Percentiles rank a stretch among this genome's conserved stretches.
These are phyloP conservation scores for Strobilomyces dryophilus DNA, from an alignment of 768 basidiomycete species.

Conservation along the genomic window DNA sequence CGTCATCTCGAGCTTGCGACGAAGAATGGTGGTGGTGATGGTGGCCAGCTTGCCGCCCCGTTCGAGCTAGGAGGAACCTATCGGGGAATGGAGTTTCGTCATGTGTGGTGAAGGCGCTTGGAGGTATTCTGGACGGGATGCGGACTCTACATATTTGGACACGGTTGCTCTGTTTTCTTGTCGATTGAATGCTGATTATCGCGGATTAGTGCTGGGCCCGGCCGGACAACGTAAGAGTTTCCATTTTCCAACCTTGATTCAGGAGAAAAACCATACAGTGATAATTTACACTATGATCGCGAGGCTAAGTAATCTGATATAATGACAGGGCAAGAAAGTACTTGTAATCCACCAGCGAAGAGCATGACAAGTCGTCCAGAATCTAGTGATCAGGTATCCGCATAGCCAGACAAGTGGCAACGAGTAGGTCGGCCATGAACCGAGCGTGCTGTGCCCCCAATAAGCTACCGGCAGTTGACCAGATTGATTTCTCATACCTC, in stretches of 20 bases:
- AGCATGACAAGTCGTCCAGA: neutral
- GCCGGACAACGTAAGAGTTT: neutral
- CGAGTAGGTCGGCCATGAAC: conserved; percentile 27
- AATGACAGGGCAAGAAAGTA: neutral
- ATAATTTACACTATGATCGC: neutral
- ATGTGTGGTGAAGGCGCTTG: conserved; percentile 19
- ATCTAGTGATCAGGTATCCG: conserved; percentile 28
- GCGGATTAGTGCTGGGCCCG: neutral
- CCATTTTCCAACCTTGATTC: neutral
- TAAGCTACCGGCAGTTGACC: conserved; percentile 5
- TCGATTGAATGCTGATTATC: neutral
- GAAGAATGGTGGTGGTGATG: conserved; percentile 1
- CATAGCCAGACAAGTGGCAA: conserved; percentile 31
- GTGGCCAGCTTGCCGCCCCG: conserved; percentile 12
- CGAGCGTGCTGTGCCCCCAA: conserved; percentile 13
- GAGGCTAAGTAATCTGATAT: neutral
- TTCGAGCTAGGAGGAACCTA: conserved; percentile 22
- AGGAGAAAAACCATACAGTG: neutral
- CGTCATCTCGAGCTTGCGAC: neutral
- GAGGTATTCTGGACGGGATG: neutral
- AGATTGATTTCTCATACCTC: conserved; percentile 19
- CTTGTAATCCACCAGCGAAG: neutral
- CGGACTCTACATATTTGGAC: neutral
- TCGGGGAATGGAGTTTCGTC: conserved; percentile 21
- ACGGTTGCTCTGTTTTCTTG: neutral